These are phyloP conservation scores for Borovskyia barvae DNA, from an alignment of 208 protist genomes.

Conservation along the genomic window DNA sequence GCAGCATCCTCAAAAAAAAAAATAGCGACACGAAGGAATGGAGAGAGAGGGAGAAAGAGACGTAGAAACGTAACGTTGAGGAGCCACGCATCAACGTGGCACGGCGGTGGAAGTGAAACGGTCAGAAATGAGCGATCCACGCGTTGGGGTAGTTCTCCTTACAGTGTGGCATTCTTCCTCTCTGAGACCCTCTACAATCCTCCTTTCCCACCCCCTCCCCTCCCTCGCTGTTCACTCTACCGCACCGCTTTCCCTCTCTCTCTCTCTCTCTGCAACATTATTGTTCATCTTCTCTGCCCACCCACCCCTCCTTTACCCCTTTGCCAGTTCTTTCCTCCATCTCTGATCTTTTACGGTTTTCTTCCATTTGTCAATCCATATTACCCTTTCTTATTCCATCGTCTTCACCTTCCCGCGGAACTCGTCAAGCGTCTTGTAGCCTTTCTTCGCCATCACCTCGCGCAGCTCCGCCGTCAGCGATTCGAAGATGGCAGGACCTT, in stretches of 20 bases:
- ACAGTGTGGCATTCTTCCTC: neutral
- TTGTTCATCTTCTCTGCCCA: no score
- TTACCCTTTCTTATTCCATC: slow-evolving; percentile 61
- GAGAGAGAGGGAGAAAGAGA: neutral
- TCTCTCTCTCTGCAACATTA: slow-evolving; percentile 10
- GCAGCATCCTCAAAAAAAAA: no score
- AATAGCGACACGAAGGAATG: neutral
- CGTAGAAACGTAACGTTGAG: no score
- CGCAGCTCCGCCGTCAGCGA: slow-evolving; percentile 63
- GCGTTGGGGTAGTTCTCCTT: slow-evolving; percentile 4
- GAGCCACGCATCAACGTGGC: no score
- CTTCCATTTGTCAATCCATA: neutral
- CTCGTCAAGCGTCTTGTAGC: slow-evolving; percentile 82
- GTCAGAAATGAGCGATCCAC: no score
- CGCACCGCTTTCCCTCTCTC: neutral
- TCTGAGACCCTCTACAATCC: neutral
- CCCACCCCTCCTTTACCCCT: neutral
- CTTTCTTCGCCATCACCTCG: slow-evolving; percentile 82
- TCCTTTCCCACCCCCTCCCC: no score
- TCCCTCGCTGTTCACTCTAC: neutral
- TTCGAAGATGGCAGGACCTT: slow-evolving; percentile 75
- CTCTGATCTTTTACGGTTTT: no score
- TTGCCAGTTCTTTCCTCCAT: neutral
- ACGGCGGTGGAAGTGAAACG: neutral
- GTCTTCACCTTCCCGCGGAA: slow-evolving; percentile 86